Percentiles rank a stretch among this genome's conserved stretches.
phyloP scores from a whole-genome alignment of 1,284 basidiomycete genomes.

The Marasmius tenuissimus region DNA sequence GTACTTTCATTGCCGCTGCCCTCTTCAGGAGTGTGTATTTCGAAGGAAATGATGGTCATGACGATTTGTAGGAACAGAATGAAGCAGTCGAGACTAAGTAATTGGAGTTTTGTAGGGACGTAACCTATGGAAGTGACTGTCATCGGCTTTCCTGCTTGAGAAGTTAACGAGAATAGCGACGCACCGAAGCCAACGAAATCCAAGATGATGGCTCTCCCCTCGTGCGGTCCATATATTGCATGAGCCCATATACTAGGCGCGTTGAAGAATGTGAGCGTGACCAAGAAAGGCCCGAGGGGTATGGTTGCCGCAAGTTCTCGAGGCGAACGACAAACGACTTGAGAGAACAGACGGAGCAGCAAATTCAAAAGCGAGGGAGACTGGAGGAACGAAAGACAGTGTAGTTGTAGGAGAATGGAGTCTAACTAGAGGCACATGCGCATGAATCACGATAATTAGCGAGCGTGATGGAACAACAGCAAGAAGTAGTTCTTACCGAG shows the following conservation, averaged over 20 bases:
- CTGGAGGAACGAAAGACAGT: constrained; percentile 72
- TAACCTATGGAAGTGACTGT: constrained; percentile 39
- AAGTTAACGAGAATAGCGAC: constrained; percentile 23
- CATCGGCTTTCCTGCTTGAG: not conserved
- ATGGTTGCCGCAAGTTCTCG: constrained; percentile 59
- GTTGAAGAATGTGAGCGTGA: constrained; percentile 58
- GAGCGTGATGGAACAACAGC: not conserved
- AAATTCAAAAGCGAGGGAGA: constrained; percentile 64
- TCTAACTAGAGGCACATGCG: constrained; percentile 51
- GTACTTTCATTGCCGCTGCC: constrained; percentile 26
- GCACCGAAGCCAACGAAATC: constrained; percentile 77
- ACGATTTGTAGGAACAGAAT: constrained; percentile 66
- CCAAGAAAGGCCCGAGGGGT: constrained; percentile 64
- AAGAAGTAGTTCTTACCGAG: constrained; percentile 48
- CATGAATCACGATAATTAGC: not conserved
- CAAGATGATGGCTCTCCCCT: constrained; percentile 61
- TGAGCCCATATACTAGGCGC: constrained; percentile 61
- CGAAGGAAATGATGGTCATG: constrained; percentile 66
- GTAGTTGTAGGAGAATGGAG: constrained; percentile 66
- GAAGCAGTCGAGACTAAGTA: constrained; percentile 63
- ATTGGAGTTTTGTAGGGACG: constrained; percentile 58
- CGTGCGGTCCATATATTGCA: constrained; percentile 44
- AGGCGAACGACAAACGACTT: constrained; percentile 65
- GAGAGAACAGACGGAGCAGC: constrained; percentile 54
- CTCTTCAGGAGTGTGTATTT: constrained; percentile 42